phyloP scores from a whole-genome alignment of 495 filamentous ascomycete genomes.

The Elasticomyces elasticus region DNA sequence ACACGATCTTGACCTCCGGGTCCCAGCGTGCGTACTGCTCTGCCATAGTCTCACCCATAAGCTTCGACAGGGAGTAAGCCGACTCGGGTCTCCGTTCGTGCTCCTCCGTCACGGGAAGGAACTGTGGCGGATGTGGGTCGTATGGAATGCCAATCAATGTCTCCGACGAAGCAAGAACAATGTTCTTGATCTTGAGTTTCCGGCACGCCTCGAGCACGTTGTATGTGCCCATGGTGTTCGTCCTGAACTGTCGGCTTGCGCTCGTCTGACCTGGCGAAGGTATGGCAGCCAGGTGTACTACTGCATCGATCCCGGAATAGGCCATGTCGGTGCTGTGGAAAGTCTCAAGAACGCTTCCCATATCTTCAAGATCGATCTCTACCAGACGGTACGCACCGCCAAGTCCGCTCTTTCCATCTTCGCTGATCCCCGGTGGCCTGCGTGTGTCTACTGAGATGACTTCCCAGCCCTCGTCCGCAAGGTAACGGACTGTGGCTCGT shows the following conservation, averaged over 20 bases:
- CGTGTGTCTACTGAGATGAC: slow-evolving; percentile 14
- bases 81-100: slow-evolving; percentile 13
- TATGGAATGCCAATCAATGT: slow-evolving; percentile 16
- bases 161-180: slow-evolving; percentile 13
- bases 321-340: slow-evolving; percentile 17
- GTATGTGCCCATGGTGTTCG: slow-evolving; percentile 16
- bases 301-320: slow-evolving; percentile 12
- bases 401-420: slow-evolving; percentile 17
- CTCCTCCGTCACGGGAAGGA: slow-evolving; percentile 14
- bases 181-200: slow-evolving; percentile 14
- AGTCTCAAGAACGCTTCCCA: slow-evolving; percentile 14
- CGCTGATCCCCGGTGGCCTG: slow-evolving; percentile 12
- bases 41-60: slow-evolving; percentile 15
- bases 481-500: slow-evolving; percentile 9
- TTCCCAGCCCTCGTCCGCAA: slow-evolving; percentile 16
- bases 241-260: slow-evolving; percentile 15
- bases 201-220: slow-evolving; percentile 18
- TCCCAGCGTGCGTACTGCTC: slow-evolving; percentile 17
- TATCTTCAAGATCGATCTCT: slow-evolving; percentile 16
- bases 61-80: slow-evolving; percentile 14
- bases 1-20: slow-evolving; percentile 15
- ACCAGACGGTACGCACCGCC: slow-evolving; percentile 14
- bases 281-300: slow-evolving; percentile 14
- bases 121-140: slow-evolving; percentile 11
- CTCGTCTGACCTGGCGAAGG: slow-evolving; percentile 15